Conservation (phyloP, 345 rosid species). For the Nephelium lappaceum region DNA sequence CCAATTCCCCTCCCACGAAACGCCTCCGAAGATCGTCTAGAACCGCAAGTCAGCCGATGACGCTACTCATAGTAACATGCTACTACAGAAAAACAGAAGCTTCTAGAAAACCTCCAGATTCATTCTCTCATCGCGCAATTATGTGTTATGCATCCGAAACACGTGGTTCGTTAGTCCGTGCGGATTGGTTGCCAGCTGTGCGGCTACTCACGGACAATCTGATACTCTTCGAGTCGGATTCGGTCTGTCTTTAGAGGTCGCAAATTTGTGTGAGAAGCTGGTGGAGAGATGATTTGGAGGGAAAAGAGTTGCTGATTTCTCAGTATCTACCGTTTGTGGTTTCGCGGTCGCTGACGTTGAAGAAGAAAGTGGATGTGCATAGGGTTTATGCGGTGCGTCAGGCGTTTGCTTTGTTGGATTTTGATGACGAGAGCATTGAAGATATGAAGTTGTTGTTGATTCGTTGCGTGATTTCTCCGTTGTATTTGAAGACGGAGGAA, state of each 20-base stretch:
- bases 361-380: slow-evolving; percentile 85
- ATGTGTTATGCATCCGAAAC: slow-evolving; percentile 57
- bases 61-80: slow-evolving; percentile 7
- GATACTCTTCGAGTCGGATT: slow-evolving; percentile 69
- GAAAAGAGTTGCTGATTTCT: slow-evolving; percentile 65
- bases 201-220: slow-evolving; percentile 63
- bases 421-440: slow-evolving; percentile 85
- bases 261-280: slow-evolving; percentile 69
- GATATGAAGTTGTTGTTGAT: slow-evolving; percentile 76
- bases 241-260: slow-evolving; percentile 61
- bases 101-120: slow-evolving; percentile 47
- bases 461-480: slow-evolving; percentile 76
- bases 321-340: slow-evolving; percentile 79
- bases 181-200: slow-evolving; percentile 58
- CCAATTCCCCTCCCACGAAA: slow-evolving; percentile 55
- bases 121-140: slow-evolving; percentile 44
- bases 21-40: slow-evolving; percentile 47
- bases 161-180: slow-evolving; percentile 41
- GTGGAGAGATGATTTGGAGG: slow-evolving; percentile 71
- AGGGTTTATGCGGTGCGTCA: slow-evolving; percentile 75
- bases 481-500: slow-evolving; percentile 78
- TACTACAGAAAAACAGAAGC: slow-evolving; percentile 29
- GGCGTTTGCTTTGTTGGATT: slow-evolving; percentile 76
- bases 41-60: slow-evolving; percentile 16
- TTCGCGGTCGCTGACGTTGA: slow-evolving; percentile 73